phyloP scores from a whole-genome alignment of 2,329 filamentous ascomycete genomes.

The Chrysoporthe austroafricana region DNA sequence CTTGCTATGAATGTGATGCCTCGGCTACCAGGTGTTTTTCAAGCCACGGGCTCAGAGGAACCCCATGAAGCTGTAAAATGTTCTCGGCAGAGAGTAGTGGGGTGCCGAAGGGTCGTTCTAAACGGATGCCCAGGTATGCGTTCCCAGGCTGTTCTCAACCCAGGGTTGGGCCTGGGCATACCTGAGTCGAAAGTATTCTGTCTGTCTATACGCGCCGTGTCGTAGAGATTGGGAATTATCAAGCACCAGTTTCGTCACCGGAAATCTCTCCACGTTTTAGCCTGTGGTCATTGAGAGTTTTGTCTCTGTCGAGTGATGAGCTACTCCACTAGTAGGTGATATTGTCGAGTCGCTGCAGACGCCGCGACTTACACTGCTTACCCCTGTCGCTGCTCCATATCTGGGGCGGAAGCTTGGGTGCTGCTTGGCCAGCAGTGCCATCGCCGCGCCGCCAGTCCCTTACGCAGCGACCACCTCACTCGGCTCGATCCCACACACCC shows the following conservation, averaged over 20 bases:
- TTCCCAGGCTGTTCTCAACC: neutral
- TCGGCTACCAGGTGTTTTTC: too few species aligned
- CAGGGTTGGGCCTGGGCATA: neutral
- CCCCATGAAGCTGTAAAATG: too few species aligned
- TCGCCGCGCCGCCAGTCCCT: slow-evolving; percentile 7
- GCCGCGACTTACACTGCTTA: slow-evolving; percentile 1
- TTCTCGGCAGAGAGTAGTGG: too few species aligned
- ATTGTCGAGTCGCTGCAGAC: neutral
- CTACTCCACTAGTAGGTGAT: too few species aligned
- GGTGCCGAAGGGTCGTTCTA: neutral
- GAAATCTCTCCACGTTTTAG: too few species aligned
- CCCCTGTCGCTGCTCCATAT: slow-evolving; percentile 3
- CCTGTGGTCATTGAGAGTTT: neutral
- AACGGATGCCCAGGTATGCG: neutral
- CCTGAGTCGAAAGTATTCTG: neutral
- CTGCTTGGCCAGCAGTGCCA: slow-evolving; percentile 7
- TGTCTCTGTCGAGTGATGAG: neutral
- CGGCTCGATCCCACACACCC: neutral
- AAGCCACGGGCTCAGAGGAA: too few species aligned
- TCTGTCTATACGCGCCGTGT: too few species aligned
- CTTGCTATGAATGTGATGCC: too few species aligned
- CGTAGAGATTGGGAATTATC: neutral
- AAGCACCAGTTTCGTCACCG: neutral
- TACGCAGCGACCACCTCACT: neutral
- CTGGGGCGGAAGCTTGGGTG: slow-evolving; percentile 8